Conservation (phyloP, 768 basidiomycete species). For the Mycena indigotica region DNA sequence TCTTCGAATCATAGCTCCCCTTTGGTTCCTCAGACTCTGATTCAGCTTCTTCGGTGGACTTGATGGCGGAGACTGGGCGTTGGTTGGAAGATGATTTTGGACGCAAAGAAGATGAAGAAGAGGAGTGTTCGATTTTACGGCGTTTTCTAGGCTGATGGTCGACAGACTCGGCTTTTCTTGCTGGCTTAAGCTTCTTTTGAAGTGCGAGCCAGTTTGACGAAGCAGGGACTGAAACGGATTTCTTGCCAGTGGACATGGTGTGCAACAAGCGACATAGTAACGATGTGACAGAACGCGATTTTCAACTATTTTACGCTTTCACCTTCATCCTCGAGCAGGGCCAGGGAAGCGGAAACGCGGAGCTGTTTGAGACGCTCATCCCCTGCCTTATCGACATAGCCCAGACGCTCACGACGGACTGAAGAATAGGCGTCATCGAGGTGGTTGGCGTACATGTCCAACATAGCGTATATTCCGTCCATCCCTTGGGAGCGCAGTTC, state of each 20-base stretch:
- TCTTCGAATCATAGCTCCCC: slow-evolving; percentile 35
- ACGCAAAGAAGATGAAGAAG: slow-evolving; percentile 11
- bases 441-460: not conserved
- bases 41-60: not conserved
- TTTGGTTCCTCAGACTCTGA: not conserved
- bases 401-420: slow-evolving; percentile 8
- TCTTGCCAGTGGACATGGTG: not conserved
- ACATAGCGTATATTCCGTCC: not conserved
- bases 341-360: slow-evolving; percentile 1
- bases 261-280: not conserved
- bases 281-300: not conserved
- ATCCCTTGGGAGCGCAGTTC: slow-evolving; percentile 1
- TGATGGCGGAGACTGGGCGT: not conserved
- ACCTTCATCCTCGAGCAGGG: not conserved
- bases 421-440: slow-evolving; percentile 2
- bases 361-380: slow-evolving; percentile 8
- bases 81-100: slow-evolving; percentile 25
- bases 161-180: slow-evolving; percentile 5
- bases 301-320: not conserved
- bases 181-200: slow-evolving; percentile 44
- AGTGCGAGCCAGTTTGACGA: slow-evolving; percentile 65
- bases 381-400: slow-evolving; percentile 5
- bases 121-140: slow-evolving; percentile 31
- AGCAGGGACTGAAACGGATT: not conserved
- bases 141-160: slow-evolving; percentile 28